phyloP scores from a whole-genome alignment of 176 grass and related monocot species.

The Areca catechu region DNA sequence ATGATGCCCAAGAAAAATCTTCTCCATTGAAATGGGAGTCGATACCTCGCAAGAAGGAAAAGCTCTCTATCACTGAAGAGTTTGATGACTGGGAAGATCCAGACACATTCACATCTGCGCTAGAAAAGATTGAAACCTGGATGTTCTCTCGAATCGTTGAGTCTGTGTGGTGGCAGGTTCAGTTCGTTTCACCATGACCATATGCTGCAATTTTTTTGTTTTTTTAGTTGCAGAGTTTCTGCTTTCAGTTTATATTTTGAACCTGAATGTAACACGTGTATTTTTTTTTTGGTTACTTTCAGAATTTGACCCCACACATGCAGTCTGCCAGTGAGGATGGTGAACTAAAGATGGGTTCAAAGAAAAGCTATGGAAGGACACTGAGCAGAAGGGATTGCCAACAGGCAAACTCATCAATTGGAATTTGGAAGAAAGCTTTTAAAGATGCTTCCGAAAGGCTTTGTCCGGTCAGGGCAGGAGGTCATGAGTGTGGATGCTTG shows the following conservation, averaged over 20 bases:
- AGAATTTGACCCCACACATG: conserved; percentile 89
- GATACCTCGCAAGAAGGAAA: conserved; percentile 72
- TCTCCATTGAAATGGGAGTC: conserved; percentile 75
- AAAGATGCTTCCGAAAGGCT: conserved; percentile 78
- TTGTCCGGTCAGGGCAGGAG: conserved; percentile 71
- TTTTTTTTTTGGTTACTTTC: conserved; percentile 19
- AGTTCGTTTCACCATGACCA: neutral
- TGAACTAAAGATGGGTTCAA: conserved; percentile 33
- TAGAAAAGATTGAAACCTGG: conserved; percentile 91
- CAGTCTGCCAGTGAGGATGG: conserved; percentile 42
- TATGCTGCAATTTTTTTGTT: neutral
- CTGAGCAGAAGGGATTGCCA: conserved; percentile 41
- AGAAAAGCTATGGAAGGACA: conserved; percentile 58
- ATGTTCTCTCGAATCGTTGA: conserved; percentile 81
- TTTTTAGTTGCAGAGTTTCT: neutral
- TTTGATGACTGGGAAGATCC: conserved; percentile 82
- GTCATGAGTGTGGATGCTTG: conserved; percentile 93
- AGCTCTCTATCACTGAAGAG: conserved; percentile 54
- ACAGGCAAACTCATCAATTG: conserved; percentile 60
- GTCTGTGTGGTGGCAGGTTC: conserved; percentile 98
- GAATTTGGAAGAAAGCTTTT: conserved; percentile 94
- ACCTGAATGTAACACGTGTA: neutral
- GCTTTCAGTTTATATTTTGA: neutral
- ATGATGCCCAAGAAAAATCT: conserved; percentile 39
- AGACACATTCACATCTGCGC: conserved; percentile 67